These are phyloP conservation scores for Silene vulgaris DNA, from an alignment of 179 eudicot species.

Conservation along the genomic window DNA sequence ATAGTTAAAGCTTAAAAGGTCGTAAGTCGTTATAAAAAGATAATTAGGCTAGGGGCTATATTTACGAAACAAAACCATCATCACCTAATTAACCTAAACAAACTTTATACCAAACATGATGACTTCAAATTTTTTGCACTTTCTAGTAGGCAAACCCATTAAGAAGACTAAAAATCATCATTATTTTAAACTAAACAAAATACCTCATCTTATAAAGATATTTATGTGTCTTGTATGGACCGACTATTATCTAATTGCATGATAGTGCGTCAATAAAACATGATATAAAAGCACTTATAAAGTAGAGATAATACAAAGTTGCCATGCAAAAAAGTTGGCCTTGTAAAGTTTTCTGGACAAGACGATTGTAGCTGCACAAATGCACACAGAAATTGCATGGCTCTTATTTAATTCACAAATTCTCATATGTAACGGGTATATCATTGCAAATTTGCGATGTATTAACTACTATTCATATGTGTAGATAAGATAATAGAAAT, in stretches of 20 bases:
- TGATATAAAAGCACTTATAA: background rate
- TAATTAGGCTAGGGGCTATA: too few species aligned
- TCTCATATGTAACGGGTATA: too few species aligned
- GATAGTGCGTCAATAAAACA: background rate
- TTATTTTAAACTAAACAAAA: background rate
- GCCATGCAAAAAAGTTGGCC: background rate
- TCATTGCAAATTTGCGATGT: too few species aligned
- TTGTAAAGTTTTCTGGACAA: background rate
- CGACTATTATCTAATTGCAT: too few species aligned
- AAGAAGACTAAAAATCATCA: background rate
- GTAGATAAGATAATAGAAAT: too few species aligned
- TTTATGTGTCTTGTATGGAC: too few species aligned
- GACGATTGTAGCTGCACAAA: background rate
- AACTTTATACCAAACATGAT: background rate
- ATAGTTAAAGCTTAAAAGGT: too few species aligned
- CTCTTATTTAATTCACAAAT: too few species aligned
- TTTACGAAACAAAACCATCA: too few species aligned
- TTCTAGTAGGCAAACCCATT: background rate
- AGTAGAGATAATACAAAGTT: background rate
- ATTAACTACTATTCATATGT: too few species aligned
- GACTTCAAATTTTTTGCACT: background rate
- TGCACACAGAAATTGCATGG: background rate
- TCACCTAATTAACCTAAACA: background rate
- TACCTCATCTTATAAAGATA: background rate
- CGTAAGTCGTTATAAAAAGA: too few species aligned